phyloP scores from a whole-genome alignment of 2,329 filamentous ascomycete genomes.

The Botrytis porri region DNA sequence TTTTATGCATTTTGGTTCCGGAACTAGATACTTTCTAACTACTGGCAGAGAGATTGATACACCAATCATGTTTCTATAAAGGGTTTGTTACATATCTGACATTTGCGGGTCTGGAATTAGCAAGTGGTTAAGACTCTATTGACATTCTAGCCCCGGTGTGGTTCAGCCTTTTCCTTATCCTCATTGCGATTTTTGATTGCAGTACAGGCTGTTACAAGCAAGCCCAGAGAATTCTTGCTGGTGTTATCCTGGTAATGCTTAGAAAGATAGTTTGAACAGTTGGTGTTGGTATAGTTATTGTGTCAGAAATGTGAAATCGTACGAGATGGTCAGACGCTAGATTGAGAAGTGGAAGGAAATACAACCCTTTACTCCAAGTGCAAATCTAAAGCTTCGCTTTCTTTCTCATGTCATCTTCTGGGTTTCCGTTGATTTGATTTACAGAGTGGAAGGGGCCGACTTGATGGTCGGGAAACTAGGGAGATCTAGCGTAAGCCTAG shows the following conservation, averaged over 20 bases:
- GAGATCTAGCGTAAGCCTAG: background rate
- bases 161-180: background rate
- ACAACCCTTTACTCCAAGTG: background rate
- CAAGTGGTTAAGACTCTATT: background rate
- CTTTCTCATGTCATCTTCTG: background rate
- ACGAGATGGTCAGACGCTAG: background rate
- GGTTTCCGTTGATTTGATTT: fast-evolving
- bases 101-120: background rate
- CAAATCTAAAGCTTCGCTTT: background rate
- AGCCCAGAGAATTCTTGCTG: background rate
- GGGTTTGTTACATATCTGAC: background rate
- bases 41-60: background rate
- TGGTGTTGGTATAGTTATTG: background rate
- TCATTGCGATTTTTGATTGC: background rate
- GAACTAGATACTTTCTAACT: background rate
- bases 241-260: background rate
- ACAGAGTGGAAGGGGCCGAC: too few relatives aligned
- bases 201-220: background rate
- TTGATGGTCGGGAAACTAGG: background rate
- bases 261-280: background rate
- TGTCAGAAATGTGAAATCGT: background rate
- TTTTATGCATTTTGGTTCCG: background rate
- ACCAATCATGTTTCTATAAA: background rate
- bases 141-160: background rate
- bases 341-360: background rate